A percentile compares a stretch with the other conserved stretches of the same genome.
phyloP scores from a whole-genome alignment of 169 alveolate genomes.

The Plasmodium sp. region DNA sequence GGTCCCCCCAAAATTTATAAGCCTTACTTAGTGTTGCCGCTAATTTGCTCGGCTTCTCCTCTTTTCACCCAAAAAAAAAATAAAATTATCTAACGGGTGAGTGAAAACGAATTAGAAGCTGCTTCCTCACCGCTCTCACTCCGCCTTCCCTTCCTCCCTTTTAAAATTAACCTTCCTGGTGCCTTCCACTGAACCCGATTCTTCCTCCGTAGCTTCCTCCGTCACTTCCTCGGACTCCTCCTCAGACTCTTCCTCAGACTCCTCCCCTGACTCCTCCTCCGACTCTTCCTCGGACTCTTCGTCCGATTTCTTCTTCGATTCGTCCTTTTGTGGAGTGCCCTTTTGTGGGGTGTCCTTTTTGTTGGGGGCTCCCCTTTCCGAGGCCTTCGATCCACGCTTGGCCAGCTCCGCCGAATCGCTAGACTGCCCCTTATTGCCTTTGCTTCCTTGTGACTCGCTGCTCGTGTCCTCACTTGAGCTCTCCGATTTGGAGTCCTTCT shows the following conservation, averaged over 20 bases:
- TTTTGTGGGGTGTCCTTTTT: not conserved
- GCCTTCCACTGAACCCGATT: not conserved
- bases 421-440: not conserved
- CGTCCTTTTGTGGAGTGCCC: not conserved
- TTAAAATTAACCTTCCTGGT: conserved; percentile 17
- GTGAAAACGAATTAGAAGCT: not conserved
- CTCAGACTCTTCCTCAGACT: not conserved
- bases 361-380: not conserved
- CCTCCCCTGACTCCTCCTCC: not conserved
- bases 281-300: conserved; percentile 47
- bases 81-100: not conserved
- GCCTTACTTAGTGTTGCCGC: not conserved
- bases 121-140: not conserved
- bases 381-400: not conserved
- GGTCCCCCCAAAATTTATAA: not conserved
- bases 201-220: not conserved
- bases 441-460: conserved; percentile 6
- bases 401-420: not conserved
- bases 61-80: not conserved
- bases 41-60: not conserved
- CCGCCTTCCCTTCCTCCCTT: conserved; percentile 1
- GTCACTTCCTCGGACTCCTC: conserved; percentile 11
- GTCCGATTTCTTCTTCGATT: not conserved
- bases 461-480: not conserved
- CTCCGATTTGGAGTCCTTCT: not conserved